These are phyloP conservation scores for Tetrapyrgos nigripes DNA, from an alignment of 1,284 basidiomycete genomes.

Conservation along the genomic window DNA sequence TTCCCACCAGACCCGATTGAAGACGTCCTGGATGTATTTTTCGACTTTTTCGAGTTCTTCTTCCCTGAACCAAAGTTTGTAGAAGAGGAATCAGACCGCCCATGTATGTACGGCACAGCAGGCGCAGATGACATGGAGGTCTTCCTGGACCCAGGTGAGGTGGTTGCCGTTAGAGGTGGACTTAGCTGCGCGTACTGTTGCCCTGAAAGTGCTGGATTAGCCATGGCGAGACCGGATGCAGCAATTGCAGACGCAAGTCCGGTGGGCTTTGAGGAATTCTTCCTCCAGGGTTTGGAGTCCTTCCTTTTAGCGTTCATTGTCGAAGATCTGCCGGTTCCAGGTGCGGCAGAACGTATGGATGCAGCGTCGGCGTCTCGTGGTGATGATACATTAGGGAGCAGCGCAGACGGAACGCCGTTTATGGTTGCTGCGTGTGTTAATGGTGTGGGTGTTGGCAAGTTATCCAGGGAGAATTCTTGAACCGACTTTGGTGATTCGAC, in stretches of 20 bases:
- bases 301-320: conserved; percentile 36
- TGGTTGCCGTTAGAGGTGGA: conserved; percentile 29
- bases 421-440: conserved; percentile 22
- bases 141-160: conserved; percentile 13
- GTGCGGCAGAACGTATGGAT: conserved; percentile 34
- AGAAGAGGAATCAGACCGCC: conserved; percentile 10
- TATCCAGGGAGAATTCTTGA: conserved; percentile 30
- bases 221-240: conserved; percentile 70
- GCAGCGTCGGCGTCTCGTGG: conserved; percentile 30
- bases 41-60: conserved; percentile 11
- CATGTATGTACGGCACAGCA: background rate
- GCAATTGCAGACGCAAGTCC: conserved; percentile 72
- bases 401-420: conserved; percentile 22
- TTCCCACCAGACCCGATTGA: conserved; percentile 9
- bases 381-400: conserved; percentile 24
- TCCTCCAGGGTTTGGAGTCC: conserved; percentile 48
- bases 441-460: conserved; percentile 15
- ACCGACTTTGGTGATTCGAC: conserved; percentile 58
- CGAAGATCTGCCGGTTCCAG: conserved; percentile 21
- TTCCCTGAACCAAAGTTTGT: conserved; percentile 8
- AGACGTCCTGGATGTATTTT: conserved; percentile 10
- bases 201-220: conserved; percentile 56
- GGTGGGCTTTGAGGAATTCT: conserved; percentile 51
- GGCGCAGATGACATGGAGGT: conserved; percentile 13
- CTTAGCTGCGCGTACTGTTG: conserved; percentile 49